Evolutionary conservation across 2,329 filamentous ascomycete genomes (phyloP), one percentile per base, ranked within the genome.

Genomic region (Fusarium piperis): DNA sequence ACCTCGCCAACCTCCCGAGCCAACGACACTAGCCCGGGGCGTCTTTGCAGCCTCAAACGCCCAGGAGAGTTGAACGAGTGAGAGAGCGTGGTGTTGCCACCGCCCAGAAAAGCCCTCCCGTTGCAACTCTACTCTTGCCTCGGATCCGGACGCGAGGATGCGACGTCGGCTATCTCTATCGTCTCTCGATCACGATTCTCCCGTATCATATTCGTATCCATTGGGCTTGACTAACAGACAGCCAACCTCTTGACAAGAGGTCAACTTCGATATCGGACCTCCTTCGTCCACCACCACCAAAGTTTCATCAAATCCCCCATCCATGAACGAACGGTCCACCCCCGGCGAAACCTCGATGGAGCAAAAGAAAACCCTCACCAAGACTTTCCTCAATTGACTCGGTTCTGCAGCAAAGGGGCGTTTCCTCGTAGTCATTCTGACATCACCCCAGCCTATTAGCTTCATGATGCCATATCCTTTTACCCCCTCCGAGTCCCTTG

Each of bases 81-180:
- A 62, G 51, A 67, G 58, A 68, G 62, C 56, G 62, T 68, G 59
- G 69, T 73, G 56, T 67, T 58, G 64, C 67, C 70, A 74, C 67
- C 53, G 51, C 52, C 70, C 52, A 60, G 55, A 35, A 38, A 23
- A 23, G 23, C 23, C 20, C 36, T 46, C 28, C 11, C 32, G 65
- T 60, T 73, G 44, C 72, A 73, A 46, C 41, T 46, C 39, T 44
- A 23, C 16, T 72, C 53, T 20, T 62, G 35, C 51, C 41, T 52
- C 36, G 38, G 18, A 26, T 44, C 63, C 64, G 62, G 62, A 46
- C 57, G 48, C 44, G 63, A 72, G 56, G 60, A 70, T 76, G 64
- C 67, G 72, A 75, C 70, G 63, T 75, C 68, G 74, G 65, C 55
- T 67, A 62, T 59, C 67, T 63, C 38, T 61, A 32, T 59, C 64